Evolutionary conservation across 1,284 basidiomycete genomes (phyloP), one percentile per base, ranked within the genome.

Genomic region (Pseudomicrostroma phylloplanum): DNA sequence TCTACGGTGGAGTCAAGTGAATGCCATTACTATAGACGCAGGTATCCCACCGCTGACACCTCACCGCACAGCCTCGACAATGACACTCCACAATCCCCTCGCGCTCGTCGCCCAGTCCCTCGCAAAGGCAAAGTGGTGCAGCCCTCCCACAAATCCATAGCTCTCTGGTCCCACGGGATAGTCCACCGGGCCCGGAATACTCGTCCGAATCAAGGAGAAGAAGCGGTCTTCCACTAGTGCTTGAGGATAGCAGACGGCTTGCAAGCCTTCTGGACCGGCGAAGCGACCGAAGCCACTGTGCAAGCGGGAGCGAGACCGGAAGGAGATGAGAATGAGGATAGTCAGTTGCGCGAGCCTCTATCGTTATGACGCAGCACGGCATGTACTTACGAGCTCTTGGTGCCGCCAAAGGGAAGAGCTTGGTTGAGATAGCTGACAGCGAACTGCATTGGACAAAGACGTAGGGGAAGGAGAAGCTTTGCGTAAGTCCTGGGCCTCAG

Each of bases 391-490:
- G 26, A 17, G 51, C 85, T 84, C 80, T 96, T 97, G 57, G 86
- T 85, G 40, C 92, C 93, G 40, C 93, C 93, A 65, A 97, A 97
- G 3, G 93, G 92, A 71, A 96, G 83, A 73, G 91, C 89, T 83
- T 96, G 93, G 79, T 91, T 94, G 69, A 79, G 66, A 79, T 96
- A 97, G 81, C 89, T 92, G 2, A 92, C 89, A 23, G 87, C 92
- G 79, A 90, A 96, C 30, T 36, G 30, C 4, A 36, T 3, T 36
- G 3, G 30, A 9, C 30, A 9, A 36, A 36, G 30, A 9, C 3
- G 9, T 3, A 36, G 30, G 9, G 30, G 30, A 36, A 36, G 9
- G 30, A 36, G 9, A 36, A 36, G 30, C 30, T 66, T 66, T 58
- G 51, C n/a, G 4, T 15, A 4, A 23, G 13, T 36, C 36, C 39